These are phyloP conservation scores for Lycium ferocissimum DNA, from an alignment of 257 asterid species.

Conservation along the genomic window DNA sequence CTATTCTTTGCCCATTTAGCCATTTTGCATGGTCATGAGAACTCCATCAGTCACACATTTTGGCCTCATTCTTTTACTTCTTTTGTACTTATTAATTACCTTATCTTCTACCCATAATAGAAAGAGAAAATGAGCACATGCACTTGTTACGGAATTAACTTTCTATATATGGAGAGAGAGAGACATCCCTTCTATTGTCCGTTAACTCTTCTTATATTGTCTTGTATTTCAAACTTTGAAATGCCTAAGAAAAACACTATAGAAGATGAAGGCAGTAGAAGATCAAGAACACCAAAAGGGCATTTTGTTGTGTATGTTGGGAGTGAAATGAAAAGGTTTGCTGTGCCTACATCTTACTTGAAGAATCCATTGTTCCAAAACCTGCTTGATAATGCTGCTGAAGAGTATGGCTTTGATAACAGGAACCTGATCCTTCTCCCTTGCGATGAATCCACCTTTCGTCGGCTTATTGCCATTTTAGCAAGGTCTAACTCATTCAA, in stretches of 20 bases:
- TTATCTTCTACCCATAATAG: conserved; percentile 20
- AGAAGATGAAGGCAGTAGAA: conserved; percentile 19
- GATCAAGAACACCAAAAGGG: conserved; percentile 56
- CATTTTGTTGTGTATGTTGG: conserved; percentile 78
- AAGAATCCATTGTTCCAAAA: conserved; percentile 52
- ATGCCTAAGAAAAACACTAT: not conserved
- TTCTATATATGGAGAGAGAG: not conserved
- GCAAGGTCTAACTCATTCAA: conserved; percentile 5
- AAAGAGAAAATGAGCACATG: conserved; percentile 22
- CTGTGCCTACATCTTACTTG: conserved; percentile 61
- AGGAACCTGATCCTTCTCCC: conserved; percentile 15
- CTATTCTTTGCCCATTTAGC: too few relatives aligned
- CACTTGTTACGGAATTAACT: not conserved
- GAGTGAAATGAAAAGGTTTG: conserved; percentile 50
- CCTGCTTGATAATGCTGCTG: conserved; percentile 63
- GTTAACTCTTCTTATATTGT: not conserved
- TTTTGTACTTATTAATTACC: conserved; percentile 26
- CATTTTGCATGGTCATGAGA: conserved; percentile 17
- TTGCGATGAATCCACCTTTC: conserved; percentile 28
- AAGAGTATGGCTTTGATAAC: conserved; percentile 57
- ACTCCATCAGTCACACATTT: conserved; percentile 20
- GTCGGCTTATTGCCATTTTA: conserved; percentile 21
- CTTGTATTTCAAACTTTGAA: not conserved
- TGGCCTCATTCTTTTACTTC: conserved; percentile 28
- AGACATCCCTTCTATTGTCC: too few relatives aligned